Evolutionary conservation across 1,284 basidiomycete genomes (phyloP).

Genomic region (Trichosporon faecale): DNA sequence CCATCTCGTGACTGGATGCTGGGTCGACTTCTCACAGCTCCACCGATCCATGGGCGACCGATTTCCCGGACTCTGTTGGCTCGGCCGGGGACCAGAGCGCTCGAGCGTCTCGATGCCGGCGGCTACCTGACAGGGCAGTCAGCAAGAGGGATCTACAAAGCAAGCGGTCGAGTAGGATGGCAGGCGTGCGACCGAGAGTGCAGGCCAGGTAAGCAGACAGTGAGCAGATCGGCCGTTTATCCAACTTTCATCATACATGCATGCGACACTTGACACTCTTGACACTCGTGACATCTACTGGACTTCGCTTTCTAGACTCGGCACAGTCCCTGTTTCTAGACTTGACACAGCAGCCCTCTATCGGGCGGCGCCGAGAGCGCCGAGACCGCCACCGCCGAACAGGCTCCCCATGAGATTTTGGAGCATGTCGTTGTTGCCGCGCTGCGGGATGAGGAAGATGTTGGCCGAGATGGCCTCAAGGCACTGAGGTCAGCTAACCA

Average conservation of each 20-base stretch:
- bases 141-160: no score
- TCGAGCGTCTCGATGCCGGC: not conserved
- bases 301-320: not conserved
- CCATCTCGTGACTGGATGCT: not conserved
- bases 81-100: not conserved
- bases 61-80: not conserved
- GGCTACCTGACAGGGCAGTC: not conserved
- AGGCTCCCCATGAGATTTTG: slow-evolving; percentile 79
- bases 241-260: slow-evolving; percentile 6
- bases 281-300: not conserved
- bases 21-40: not conserved
- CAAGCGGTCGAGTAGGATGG: no score
- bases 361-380: not conserved
- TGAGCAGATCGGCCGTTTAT: no score
- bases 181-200: no score
- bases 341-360: not conserved
- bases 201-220: no score
- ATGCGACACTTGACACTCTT: not conserved
- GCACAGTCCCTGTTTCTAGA: not conserved
- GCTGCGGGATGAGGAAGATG: slow-evolving; percentile 76
- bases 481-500: slow-evolving; percentile 49
- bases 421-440: slow-evolving; percentile 70
- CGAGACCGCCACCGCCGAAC: slow-evolving; percentile 62
- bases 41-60: no score
- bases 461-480: slow-evolving; percentile 60